Base-by-base conservation (phyloP, 495 filamentous ascomycete genomes). In the Annulohypoxylon nitens region DNA sequence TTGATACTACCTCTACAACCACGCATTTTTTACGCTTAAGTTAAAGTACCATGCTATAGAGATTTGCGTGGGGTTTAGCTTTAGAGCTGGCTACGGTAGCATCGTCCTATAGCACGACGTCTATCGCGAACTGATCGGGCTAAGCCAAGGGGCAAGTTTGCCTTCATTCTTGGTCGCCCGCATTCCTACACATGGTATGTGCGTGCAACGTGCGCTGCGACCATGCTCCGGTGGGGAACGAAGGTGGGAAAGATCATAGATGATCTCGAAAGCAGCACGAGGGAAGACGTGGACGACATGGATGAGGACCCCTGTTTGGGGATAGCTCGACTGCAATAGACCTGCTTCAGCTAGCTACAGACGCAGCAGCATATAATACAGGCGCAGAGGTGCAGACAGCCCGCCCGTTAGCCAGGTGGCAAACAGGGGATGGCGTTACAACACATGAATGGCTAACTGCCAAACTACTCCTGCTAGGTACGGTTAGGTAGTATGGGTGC, bases 381-480 rank as follows among this genome's bases (percentile, higher is more conserved):
- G 34, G 26, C 7, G 64, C 30, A 62, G 23, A 63, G 23, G 20
- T n/a, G 64, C 30, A 74, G 64, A 63, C n/a, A 64, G 63, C 58
- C 43, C 34, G 43, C 61, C 61, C 61, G 23, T 11, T 57, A 60
- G 51, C 71, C 71, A 74, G 67, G 67, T 68, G 72, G 72, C 72
- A 57, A 36, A 23, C 67, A 75, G 67, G 71, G 71, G 16, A 58
- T 60, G 23, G 47, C 30, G 71, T 69, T 67, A 54, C 67, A 70
- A 25, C 9, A 74, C 66, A 74, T 67, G 39, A 55, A 63, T n/a
- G 41, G 11, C 23, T n/a, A 30, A 30, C 23, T 54, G 43, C 23
- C 47, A 51, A 11, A 59, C 16, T 18, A 7, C 16, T 18, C 5
- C 4, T 47, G n/a, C 39, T 43, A 14, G 11, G 39, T 43, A 43